A percentile compares a stretch with the other conserved stretches of the same genome.
Conservation (phyloP, 805 yeast genomes). For the Candida taoyuanica region DNA sequence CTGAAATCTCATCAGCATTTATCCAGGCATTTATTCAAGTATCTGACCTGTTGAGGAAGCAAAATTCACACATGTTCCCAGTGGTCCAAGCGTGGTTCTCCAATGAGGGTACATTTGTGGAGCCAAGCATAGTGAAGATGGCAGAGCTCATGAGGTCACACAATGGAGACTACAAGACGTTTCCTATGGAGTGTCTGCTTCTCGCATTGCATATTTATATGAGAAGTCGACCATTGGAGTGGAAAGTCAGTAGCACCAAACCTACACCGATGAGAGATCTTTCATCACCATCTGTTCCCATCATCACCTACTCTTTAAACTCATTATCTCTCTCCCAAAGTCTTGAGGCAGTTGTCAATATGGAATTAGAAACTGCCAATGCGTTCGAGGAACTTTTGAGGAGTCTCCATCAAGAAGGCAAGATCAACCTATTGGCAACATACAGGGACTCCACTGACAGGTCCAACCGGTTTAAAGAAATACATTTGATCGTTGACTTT, state of each 20-base stretch:
- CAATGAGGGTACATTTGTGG: constrained; percentile 7
- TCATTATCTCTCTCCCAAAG: constrained; percentile 4
- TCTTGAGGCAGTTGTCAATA: constrained; percentile 4
- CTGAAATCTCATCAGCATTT: background rate
- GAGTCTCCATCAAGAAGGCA: background rate
- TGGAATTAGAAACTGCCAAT: constrained; percentile 2
- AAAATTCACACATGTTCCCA: constrained; percentile 8
- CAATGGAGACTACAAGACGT: background rate
- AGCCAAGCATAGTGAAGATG: constrained; percentile 2
- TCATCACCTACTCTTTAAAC: constrained; percentile 8
- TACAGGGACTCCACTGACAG: constrained; percentile 2
- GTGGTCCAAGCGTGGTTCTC: constrained; percentile 13
- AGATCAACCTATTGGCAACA: background rate
- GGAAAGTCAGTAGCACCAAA: constrained; percentile 3
- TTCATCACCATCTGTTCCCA: constrained; percentile 10
- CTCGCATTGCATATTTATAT: constrained; percentile 13
- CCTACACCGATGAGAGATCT: background rate
- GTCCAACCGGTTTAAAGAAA: background rate
- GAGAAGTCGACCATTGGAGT: constrained; percentile 9
- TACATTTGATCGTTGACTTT: constrained; percentile 7
- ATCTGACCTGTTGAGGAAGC: background rate
- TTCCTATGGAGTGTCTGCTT: constrained; percentile 8
- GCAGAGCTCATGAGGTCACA: constrained; percentile 2
- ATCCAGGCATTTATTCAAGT: constrained; percentile 1
- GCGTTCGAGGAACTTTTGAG: background rate